Base-by-base conservation (phyloP, 805 yeast species). In the Pichia gijzeniarum region DNA sequence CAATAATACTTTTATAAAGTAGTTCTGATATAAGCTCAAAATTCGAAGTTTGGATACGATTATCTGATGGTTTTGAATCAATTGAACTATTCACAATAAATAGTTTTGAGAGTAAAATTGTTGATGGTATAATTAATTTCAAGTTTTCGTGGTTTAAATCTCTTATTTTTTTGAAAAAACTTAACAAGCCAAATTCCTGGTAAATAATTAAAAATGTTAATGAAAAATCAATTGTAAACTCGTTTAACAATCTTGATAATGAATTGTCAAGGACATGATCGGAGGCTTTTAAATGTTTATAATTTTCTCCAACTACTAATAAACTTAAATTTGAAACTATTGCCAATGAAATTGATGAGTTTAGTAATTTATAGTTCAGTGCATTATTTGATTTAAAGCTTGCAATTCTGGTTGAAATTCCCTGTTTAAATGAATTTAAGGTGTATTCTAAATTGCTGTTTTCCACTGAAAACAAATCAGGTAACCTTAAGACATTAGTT, bases 111-210 rank as follows among this genome's bases (percentile, higher is more conserved):
- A 64, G 38, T 2, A 60, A 37, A 19, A 43, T 40, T 4, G 67
- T 45, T 7, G 59, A 52, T 21, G 56, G 48, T 3, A 53, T 48
- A n/a, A 58, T 51, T 35, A 74, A 41, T 3, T 47, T 46, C 17
- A 52, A 41, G 38, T 50, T 48, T 30, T 31, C 21, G 27, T 48
- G 36, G 34, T 49, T 48, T 17, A 50, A 38, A 17, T 38, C 39
- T 32, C 48, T 48, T 10, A 52, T 20, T 17, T 20, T 39, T 46
- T 67, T 67, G 38, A 74, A 53, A n/a, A 74, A 48, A 45, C 67
- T 65, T 42, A 64, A 67, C 8, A 72, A 45, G 0, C 74, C 74
- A 51, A 67, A 65, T 36, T 69, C 65, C 38, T 56, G 55, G 45
- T 61, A 62, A 16, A 59, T 56, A 27, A 52, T 33, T 30, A 59